These are phyloP conservation scores for Oryza australiensis DNA, from an alignment of 176 grass and related monocot genomes.

Conservation along the genomic window DNA sequence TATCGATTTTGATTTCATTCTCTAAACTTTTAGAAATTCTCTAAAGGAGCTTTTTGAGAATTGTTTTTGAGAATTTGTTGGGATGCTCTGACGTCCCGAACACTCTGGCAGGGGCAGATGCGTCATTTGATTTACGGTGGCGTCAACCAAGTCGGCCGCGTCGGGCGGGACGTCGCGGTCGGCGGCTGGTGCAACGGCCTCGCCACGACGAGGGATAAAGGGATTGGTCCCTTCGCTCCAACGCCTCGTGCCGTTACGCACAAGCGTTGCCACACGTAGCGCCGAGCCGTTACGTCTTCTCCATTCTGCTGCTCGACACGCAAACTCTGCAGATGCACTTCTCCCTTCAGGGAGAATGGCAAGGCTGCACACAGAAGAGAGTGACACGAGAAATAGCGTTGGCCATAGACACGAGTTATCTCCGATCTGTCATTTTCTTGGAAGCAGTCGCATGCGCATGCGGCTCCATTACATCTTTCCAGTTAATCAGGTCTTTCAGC, in stretches of 20 bases:
- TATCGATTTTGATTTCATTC: no score
- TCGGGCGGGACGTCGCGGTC: conserved; percentile 36
- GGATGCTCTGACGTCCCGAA: no score
- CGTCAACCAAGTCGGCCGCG: neutral
- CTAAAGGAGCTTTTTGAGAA: no score
- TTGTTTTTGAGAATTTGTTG: no score
- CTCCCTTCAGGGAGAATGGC: neutral
- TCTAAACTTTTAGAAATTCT: no score
- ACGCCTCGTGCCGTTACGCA: conserved; percentile 46
- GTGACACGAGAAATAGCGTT: neutral
- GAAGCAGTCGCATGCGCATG: neutral
- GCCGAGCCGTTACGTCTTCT: neutral
- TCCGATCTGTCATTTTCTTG: neutral
- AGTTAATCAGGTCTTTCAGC: neutral
- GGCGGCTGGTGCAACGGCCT: conserved; percentile 38
- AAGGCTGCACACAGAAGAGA: neutral
- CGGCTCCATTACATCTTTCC: no score
- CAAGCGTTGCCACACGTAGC: conserved; percentile 35
- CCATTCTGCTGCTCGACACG: neutral
- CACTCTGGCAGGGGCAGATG: neutral
- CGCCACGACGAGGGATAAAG: conserved; percentile 14
- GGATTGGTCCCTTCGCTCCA: conserved; percentile 35
- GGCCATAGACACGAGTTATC: neutral
- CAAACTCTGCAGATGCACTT: neutral
- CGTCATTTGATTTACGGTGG: neutral